Evolutionary conservation across 73 alveolate genomes (phyloP).

Genomic region (Symbiodinium pilosum): DNA sequence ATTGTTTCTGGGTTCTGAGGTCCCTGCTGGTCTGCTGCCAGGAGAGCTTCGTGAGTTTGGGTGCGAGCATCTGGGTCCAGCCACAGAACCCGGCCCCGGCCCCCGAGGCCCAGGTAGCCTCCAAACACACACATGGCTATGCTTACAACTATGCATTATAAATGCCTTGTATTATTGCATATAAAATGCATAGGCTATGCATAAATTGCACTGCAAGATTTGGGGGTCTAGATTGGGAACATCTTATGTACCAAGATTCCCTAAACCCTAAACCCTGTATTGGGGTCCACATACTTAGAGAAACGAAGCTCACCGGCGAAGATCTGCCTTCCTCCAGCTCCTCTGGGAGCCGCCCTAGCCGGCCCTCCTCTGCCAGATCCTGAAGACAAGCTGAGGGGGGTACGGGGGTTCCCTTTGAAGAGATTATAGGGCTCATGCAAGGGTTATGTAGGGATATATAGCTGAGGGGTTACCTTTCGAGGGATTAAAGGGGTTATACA

Average conservation of each 20-base stretch:
- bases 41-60: slow-evolving; percentile 4
- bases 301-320: too few species aligned
- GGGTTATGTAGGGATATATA: too few species aligned
- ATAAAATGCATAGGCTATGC: neutral
- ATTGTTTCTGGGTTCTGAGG: neutral
- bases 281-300: too few species aligned
- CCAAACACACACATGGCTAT: neutral
- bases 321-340: neutral
- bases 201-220: neutral
- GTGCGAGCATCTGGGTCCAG: slow-evolving; percentile 62
- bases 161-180: neutral
- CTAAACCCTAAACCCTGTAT: neutral
- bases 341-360: slow-evolving; percentile 81
- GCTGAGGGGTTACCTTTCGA: too few species aligned
- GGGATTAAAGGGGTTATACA: too few species aligned
- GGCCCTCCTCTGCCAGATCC: slow-evolving; percentile 81
- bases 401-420: neutral
- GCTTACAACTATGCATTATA: neutral
- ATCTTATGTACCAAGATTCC: neutral
- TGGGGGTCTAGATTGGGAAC: neutral
- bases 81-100: slow-evolving; percentile 74
- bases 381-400: neutral
- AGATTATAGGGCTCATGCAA: neutral
- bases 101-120: slow-evolving; percentile 90
- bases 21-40: slow-evolving; percentile 41